Base-by-base conservation (phyloP, 1,139 yeast species). In the Debaryomycetaceae sp. region DNA sequence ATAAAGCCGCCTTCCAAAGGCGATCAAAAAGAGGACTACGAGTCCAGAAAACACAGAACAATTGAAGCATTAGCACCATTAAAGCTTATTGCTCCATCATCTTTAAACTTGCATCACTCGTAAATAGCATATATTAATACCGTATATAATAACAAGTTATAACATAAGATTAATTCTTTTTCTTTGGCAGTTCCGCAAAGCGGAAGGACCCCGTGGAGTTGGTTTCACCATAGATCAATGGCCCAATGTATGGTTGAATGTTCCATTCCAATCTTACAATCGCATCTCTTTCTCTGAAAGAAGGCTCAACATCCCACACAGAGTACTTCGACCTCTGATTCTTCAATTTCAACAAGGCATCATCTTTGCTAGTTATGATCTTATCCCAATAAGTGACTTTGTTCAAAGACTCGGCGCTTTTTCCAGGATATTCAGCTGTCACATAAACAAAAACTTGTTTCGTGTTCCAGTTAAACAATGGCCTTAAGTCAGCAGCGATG, bases 381-480 rank as follows among this genome's bases (percentile, higher is more conserved):
- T 77, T 77, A 63, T 92, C 98, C 98, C 98, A 92, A 56, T 87
- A 81, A 0, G 94, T 86, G 30, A 91, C 87, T 45, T 81, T 80
- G 65, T 83, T 87, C 17, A 63, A 59, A 2, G 79, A 67, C 3
- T 65, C 73, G 2, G 58, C 61, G 31, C 65, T 66, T 49, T 73
- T 74, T 2, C 92, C 92, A 9, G 83, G 81, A 55, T 91, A 89
- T 54, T 88, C 94, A 1, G 95, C 96, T 2, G 95, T 87, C 46
- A 92, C 70, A 55, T 91, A 92, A 5, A 85, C 86, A 58, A 92
- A 91, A 16, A 92, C 80, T 61, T 92, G 98, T 57, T 92, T 92
- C 9, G 98, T 92, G 64, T 92, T 92, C 97, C 98, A 92, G 61
- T 87, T 89, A 75, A 91, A 91, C 41, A 92, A 70, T 1, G 89